Evolutionary conservation across 805 yeast species (phyloP).

Genomic region (Grigorovia humatica): DNA sequence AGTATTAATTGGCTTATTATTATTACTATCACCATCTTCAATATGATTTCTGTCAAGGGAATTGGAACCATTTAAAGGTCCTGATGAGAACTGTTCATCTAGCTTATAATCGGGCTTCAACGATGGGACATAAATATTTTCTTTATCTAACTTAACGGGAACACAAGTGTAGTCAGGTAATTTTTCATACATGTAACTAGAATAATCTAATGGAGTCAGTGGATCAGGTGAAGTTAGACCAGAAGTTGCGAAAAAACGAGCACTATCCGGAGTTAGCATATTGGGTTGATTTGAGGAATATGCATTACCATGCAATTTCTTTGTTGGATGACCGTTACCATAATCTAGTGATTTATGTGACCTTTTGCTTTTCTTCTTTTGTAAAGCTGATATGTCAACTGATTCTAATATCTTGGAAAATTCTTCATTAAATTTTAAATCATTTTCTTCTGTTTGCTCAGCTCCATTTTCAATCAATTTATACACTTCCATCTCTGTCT

Average conservation of each 20-base stretch:
- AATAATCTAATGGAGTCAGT: constrained; percentile 22
- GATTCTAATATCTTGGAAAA: constrained; percentile 15
- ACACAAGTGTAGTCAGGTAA: constrained; percentile 22
- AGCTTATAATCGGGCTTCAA: neutral
- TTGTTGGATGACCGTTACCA: neutral
- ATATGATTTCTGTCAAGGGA: neutral
- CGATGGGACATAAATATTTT: constrained; percentile 1
- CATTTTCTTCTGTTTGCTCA: constrained; percentile 14
- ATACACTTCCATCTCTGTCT: constrained; percentile 19
- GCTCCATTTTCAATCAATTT: constrained; percentile 26
- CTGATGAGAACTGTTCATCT: neutral
- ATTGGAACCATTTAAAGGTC: neutral
- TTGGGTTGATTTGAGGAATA: neutral
- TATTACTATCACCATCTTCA: neutral
- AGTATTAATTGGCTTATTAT: neutral
- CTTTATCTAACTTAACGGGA: constrained; percentile 19
- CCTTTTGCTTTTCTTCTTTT: neutral
- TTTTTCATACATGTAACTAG: constrained; percentile 23
- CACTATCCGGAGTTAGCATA: constrained; percentile 1
- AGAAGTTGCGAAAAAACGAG: neutral
- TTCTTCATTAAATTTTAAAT: constrained; percentile 12
- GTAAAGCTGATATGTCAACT: neutral
- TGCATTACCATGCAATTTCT: neutral
- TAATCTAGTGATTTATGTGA: neutral
- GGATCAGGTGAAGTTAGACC: constrained; percentile 6